These are phyloP conservation scores for Camelina sativa DNA, from an alignment of 345 rosid species.

Conservation along the genomic window DNA sequence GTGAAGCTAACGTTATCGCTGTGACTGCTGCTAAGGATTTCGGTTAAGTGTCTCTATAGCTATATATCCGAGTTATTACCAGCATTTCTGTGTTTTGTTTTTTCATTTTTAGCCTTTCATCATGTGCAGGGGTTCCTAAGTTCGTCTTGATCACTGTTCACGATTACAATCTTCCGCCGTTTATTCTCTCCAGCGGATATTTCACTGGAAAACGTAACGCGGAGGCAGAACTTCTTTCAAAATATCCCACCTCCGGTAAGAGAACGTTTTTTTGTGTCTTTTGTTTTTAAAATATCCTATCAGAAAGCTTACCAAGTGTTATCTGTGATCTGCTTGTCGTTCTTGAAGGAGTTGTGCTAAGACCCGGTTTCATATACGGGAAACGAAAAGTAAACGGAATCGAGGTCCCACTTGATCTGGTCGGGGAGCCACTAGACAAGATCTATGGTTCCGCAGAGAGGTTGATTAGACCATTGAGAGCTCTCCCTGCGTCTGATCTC, in stretches of 20 bases:
- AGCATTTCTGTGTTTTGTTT: neutral
- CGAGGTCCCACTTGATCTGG: constrained; percentile 80
- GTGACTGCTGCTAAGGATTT: constrained; percentile 84
- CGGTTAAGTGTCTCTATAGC: constrained; percentile 48
- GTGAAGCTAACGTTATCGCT: constrained; percentile 81
- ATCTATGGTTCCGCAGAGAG: constrained; percentile 57
- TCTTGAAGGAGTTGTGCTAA: constrained; percentile 73
- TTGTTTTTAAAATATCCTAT: too few species aligned
- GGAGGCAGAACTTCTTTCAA: constrained; percentile 86
- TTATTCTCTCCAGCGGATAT: constrained; percentile 76
- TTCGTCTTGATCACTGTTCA: constrained; percentile 85
- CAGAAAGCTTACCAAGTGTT: neutral
- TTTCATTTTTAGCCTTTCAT: neutral
- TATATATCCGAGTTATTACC: neutral
- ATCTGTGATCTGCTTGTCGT: constrained; percentile 16
- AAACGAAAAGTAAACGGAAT: constrained; percentile 69
- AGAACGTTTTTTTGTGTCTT: neutral
- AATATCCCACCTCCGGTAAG: constrained; percentile 83
- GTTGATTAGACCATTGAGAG: constrained; percentile 67
- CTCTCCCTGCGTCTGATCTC: constrained; percentile 84
- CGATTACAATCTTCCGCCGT: constrained; percentile 88
- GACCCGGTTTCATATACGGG: constrained; percentile 91
- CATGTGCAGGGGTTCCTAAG: constrained; percentile 70
- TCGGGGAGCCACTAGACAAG: constrained; percentile 78
- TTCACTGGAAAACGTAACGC: constrained; percentile 91